phyloP scores from a whole-genome alignment of 2,329 filamentous ascomycete genomes.

The Sporothrix dimorphospora region DNA sequence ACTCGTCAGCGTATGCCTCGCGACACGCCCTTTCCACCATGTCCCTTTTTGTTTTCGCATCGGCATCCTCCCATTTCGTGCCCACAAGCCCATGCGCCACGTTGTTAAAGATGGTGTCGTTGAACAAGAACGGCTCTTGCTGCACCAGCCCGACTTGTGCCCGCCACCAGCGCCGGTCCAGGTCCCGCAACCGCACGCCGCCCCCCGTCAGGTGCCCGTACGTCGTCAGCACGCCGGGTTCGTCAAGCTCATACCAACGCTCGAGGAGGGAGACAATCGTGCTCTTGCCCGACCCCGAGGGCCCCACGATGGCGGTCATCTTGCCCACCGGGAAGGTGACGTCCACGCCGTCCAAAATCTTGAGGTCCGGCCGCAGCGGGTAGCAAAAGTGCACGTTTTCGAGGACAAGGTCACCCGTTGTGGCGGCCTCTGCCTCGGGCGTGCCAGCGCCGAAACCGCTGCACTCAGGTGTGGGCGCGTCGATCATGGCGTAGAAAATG shows the following conservation, averaged over 20 bases:
- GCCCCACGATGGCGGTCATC: constrained; percentile 77
- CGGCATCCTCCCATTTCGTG: constrained; percentile 45
- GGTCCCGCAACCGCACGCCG: constrained; percentile 41
- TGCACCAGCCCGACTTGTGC: constrained; percentile 50
- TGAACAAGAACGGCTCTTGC: constrained; percentile 50
- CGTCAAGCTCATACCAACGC: constrained; percentile 67
- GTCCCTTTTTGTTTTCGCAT: constrained; percentile 50
- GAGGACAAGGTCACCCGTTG: constrained; percentile 57
- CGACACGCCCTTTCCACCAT: constrained; percentile 66
- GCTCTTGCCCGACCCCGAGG: constrained; percentile 82
- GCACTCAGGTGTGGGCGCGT: constrained; percentile 45
- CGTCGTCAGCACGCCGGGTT: background rate
- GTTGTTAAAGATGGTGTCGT: constrained; percentile 56
- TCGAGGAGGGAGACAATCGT: constrained; percentile 73
- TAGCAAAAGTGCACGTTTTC: constrained; percentile 70
- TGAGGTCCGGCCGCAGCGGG: constrained; percentile 50
- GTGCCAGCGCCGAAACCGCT: constrained; percentile 44
- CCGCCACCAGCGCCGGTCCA: constrained; percentile 65
- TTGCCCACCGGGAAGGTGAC: constrained; percentile 65
- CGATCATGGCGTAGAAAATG: constrained; percentile 58
- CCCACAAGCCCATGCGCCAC: constrained; percentile 56
- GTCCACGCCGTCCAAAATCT: constrained; percentile 56
- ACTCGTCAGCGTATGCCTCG: constrained; percentile 71
- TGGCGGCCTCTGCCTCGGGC: constrained; percentile 49
- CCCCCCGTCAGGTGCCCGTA: constrained; percentile 34